Percentiles rank a stretch among this genome's conserved stretches.
Conservation (phyloP, 495 filamentous ascomycete species). For the Thozetella sp. region DNA sequence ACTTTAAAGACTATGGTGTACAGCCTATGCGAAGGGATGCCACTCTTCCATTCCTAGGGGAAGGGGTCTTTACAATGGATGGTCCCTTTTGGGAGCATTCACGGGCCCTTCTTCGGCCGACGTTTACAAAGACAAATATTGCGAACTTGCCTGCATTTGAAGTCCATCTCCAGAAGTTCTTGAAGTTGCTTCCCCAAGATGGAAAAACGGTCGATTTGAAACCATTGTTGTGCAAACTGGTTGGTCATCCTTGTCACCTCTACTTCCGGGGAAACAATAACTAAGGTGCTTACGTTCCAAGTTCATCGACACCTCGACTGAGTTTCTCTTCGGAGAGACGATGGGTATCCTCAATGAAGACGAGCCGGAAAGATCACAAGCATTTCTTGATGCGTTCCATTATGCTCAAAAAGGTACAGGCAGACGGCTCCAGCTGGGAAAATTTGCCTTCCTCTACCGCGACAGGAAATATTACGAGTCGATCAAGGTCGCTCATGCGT, state of each 20-base stretch:
- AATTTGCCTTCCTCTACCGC: neutral
- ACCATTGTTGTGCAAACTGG: neutral
- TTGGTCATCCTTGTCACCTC: neutral
- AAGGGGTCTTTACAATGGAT: neutral
- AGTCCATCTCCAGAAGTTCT: neutral
- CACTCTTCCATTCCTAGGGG: neutral
- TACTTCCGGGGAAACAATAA: neutral
- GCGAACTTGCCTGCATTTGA: neutral
- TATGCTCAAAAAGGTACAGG: neutral
- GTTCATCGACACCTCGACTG: neutral
- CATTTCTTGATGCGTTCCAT: neutral
- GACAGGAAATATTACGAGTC: neutral
- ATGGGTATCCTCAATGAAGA: neutral
- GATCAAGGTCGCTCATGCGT: neutral
- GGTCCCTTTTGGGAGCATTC: neutral
- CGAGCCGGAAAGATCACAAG: neutral
- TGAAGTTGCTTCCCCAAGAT: neutral
- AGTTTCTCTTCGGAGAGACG: neutral
- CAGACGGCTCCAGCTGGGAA: neutral
- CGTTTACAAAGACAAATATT: neutral
- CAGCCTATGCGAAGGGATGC: neutral
- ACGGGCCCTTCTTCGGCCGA: neutral
- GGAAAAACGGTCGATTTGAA: neutral
- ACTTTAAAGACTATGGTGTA: neutral
- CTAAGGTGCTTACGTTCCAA: neutral